Evolutionary conservation across 2,329 filamentous ascomycete genomes (phyloP).

Genomic region (Cordyceps cateniannulata): DNA sequence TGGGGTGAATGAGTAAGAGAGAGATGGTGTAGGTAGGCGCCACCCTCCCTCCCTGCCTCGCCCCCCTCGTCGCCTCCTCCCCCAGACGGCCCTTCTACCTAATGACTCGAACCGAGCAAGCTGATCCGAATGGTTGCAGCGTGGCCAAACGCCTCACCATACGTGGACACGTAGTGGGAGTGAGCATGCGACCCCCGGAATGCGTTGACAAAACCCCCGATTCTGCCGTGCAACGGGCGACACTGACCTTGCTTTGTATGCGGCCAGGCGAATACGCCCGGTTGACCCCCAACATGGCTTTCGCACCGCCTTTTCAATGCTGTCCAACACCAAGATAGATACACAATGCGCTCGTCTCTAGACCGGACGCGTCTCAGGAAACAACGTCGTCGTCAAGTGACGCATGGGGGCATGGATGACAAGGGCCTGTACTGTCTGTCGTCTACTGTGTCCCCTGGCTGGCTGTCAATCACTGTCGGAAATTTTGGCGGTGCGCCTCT

Average conservation of each 20-base stretch:
- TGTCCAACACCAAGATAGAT: neutral
- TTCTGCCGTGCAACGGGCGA: conserved; percentile 1
- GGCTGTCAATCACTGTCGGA: neutral
- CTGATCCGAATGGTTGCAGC: conserved; percentile 1
- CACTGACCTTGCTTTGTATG: conserved; percentile 1
- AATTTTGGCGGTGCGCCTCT: neutral
- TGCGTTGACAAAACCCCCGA: conserved; percentile 2
- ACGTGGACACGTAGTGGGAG: conserved; percentile 5
- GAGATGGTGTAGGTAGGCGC: too few relatives aligned
- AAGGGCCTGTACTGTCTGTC: neutral
- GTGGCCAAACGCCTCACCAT: neutral
- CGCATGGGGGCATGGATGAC: neutral
- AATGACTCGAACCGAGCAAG: conserved; percentile 4
- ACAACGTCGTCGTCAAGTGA: neutral
- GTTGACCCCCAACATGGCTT: neutral
- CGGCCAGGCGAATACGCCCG: neutral
- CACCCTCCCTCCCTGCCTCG: too few relatives aligned
- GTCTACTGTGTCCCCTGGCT: neutral
- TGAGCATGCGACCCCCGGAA: neutral
- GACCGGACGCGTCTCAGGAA: neutral
- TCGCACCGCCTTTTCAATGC: conserved; percentile 3
- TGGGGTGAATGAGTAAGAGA: neutral
- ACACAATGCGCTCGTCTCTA: neutral
- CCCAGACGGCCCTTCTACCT: conserved; percentile 4
- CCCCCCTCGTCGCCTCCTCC: neutral